phyloP scores from a whole-genome alignment of 177 flowering plant species.

The Vitis hybrid region DNA sequence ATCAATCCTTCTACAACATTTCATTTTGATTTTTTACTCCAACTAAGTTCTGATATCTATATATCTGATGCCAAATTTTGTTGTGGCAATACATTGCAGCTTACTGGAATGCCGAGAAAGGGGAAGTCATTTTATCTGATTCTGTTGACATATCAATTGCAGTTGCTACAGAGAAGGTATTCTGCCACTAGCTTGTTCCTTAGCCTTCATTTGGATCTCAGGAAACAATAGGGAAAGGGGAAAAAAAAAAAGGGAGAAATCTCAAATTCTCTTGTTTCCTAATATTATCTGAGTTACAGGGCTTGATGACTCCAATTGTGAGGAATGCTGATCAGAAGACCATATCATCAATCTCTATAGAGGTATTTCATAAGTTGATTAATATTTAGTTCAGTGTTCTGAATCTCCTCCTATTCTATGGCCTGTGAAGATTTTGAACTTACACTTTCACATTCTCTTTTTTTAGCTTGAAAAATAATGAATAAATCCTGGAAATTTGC shows the following conservation, averaged over 20 bases:
- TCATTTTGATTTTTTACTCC: neutral
- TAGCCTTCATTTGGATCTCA: neutral
- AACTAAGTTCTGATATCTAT: neutral
- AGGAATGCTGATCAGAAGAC: conserved; percentile 94
- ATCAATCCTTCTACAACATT: neutral
- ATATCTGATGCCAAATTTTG: conserved; percentile 3
- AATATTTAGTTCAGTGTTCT: neutral
- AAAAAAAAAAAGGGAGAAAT: too few relatives aligned
- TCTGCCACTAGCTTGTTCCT: neutral
- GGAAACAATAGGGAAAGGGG: too few relatives aligned
- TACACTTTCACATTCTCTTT: too few relatives aligned
- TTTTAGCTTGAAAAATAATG: too few relatives aligned
- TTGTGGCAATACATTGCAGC: conserved; percentile 36
- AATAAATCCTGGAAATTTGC: too few relatives aligned
- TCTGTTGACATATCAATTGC: conserved; percentile 94
- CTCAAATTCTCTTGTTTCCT: neutral
- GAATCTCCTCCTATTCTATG: too few relatives aligned
- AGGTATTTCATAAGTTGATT: conserved; percentile 44
- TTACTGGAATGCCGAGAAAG: conserved; percentile 79
- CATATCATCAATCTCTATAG: conserved; percentile 75
- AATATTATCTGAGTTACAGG: conserved; percentile 45
- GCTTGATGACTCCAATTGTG: conserved; percentile 95
- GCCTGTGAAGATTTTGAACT: too few relatives aligned
- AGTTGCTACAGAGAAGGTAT: conserved; percentile 97
- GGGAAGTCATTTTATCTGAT: conserved; percentile 59